Evolutionary conservation across 2,329 filamentous ascomycete genomes (phyloP).

Genomic region (Talaromyces sp.): DNA sequence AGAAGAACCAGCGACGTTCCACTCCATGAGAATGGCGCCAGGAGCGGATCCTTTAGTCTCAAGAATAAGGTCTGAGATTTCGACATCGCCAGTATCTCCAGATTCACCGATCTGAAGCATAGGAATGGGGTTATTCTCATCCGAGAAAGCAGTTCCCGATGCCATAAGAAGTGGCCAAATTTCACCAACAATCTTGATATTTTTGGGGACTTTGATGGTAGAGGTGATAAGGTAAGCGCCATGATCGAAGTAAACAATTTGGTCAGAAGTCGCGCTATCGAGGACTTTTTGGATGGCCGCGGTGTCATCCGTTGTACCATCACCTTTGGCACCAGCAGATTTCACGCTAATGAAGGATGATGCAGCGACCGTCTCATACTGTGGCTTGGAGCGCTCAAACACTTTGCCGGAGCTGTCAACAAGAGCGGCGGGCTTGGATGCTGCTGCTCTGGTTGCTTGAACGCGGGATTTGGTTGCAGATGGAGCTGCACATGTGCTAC

Average conservation of each 20-base stretch:
- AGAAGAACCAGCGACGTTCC: slow-evolving; percentile 68
- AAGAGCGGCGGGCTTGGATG: slow-evolving; percentile 64
- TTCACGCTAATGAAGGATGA: slow-evolving; percentile 79
- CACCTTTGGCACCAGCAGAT: slow-evolving; percentile 76
- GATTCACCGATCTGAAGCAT: slow-evolving; percentile 78
- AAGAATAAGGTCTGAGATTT: slow-evolving; percentile 85
- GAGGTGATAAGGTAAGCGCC: slow-evolving; percentile 60
- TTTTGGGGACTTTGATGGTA: slow-evolving; percentile 62
- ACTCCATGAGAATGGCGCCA: slow-evolving; percentile 86
- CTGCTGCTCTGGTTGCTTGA: slow-evolving; percentile 56
- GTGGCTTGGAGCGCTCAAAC: slow-evolving; percentile 82
- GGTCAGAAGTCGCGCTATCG: slow-evolving; percentile 58
- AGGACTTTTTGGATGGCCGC: slow-evolving; percentile 76
- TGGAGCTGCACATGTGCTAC: slow-evolving; percentile 27
- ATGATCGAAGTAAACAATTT: slow-evolving; percentile 63
- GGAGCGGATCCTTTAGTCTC: slow-evolving; percentile 78
- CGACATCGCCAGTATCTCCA: slow-evolving; percentile 74
- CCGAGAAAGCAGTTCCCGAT: slow-evolving; percentile 67
- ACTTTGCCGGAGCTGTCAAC: slow-evolving; percentile 64
- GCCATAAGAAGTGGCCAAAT: slow-evolving; percentile 90
- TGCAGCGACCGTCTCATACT: slow-evolving; percentile 69
- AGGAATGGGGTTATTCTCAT: slow-evolving; percentile 72
- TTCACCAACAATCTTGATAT: slow-evolving; percentile 85
- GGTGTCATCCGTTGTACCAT: slow-evolving; percentile 84
- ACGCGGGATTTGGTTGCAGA: slow-evolving; percentile 43